These are phyloP conservation scores for Phytophthora citrophthora DNA, from an alignment of 352 stramenopile species.

Conservation along the genomic window DNA sequence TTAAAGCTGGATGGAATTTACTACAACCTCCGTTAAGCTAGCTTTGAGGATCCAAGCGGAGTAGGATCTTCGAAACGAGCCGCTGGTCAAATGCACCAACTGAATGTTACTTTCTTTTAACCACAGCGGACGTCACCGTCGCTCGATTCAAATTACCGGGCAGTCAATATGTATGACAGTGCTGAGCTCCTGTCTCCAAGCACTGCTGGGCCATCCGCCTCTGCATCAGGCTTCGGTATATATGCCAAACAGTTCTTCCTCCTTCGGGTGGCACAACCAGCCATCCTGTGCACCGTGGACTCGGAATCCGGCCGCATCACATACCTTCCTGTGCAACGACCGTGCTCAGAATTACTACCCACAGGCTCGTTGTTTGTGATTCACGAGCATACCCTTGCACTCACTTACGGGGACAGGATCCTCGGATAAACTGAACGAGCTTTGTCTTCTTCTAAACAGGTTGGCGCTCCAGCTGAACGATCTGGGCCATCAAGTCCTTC, in stretches of 20 bases:
- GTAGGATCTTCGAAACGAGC: too few relatives aligned
- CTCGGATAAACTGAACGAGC: conserved; percentile 36
- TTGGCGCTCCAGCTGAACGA: too few relatives aligned
- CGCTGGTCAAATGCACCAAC: too few relatives aligned
- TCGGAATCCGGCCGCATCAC: conserved; percentile 33
- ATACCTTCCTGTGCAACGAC: conserved; percentile 70
- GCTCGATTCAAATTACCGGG: too few relatives aligned
- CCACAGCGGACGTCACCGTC: too few relatives aligned
- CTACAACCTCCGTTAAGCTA: too few relatives aligned
- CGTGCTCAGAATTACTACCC: conserved; percentile 61
- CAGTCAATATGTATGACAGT: too few relatives aligned
- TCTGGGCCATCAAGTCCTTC: too few relatives aligned
- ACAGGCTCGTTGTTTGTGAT: conserved; percentile 69
- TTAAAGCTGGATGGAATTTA: too few relatives aligned
- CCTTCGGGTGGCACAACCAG: conserved; percentile 61
- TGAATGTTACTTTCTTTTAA: too few relatives aligned
- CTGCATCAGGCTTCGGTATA: conserved; percentile 74
- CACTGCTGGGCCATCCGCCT: conserved; percentile 70
- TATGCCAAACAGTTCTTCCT: conserved; percentile 82
- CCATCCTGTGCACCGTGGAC: conserved; percentile 68
- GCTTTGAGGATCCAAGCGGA: too few relatives aligned
- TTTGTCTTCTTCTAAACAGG: too few relatives aligned
- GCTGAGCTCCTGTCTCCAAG: neutral
- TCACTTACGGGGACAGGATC: conserved; percentile 75
- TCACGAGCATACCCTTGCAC: conserved; percentile 66